Conservation (phyloP, 768 basidiomycete genomes). For the Hysterangium stoloniferum region DNA sequence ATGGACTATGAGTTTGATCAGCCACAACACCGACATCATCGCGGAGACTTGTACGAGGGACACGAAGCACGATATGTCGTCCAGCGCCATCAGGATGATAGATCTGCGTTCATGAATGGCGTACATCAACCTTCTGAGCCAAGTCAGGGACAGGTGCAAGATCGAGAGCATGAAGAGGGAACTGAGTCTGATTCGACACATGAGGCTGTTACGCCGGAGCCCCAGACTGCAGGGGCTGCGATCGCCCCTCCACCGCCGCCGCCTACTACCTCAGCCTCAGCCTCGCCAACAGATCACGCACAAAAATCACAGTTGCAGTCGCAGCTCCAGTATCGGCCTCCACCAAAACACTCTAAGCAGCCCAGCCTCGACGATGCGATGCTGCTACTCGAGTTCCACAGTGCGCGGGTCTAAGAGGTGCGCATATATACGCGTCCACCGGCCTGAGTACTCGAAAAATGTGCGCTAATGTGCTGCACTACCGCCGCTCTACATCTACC, state of each 20-base stretch:
- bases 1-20: not conserved
- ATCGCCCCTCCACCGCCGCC: not conserved
- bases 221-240: not conserved
- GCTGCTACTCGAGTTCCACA: conserved; percentile 8
- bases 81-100: not conserved
- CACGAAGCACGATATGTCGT: not conserved
- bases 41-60: not conserved
- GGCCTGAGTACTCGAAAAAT: too few relatives aligned
- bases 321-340: not conserved
- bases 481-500: too few relatives aligned
- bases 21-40: not conserved
- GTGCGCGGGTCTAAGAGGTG: too few relatives aligned
- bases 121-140: not conserved
- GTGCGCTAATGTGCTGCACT: too few relatives aligned
- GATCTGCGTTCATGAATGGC: not conserved
- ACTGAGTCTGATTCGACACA: conserved; percentile 2
- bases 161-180: not conserved
- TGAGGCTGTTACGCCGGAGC: conserved; percentile 10
- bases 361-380: conserved; percentile 8
- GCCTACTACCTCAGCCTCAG: not conserved
- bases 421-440: too few relatives aligned
- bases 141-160: not conserved
- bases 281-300: not conserved
- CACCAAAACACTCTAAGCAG: not conserved
- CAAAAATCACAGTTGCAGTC: not conserved